Evolutionary conservation across 1,139 yeast genomes (phyloP).

Genomic region (Lodderomyces pseudojiufengensis): DNA sequence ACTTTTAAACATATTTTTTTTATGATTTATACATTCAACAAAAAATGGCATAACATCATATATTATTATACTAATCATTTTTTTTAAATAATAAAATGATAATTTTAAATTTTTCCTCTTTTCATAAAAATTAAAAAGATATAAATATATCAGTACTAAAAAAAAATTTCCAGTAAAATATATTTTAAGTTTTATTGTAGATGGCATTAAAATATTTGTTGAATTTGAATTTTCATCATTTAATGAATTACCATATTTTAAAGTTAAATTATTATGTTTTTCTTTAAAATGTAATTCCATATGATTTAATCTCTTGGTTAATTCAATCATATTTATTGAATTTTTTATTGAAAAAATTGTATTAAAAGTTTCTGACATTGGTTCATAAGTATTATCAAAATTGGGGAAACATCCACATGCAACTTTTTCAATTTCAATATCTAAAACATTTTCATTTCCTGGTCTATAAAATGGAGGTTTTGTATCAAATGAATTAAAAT

Average conservation of each 20-base stretch:
- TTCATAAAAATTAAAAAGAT: conserved; percentile 38
- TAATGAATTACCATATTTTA: conserved; percentile 7
- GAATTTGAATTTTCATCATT: conserved; percentile 3
- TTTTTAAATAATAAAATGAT: conserved; percentile 30
- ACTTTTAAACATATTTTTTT: conserved; percentile 17
- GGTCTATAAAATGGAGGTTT: conserved; percentile 27
- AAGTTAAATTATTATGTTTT: conserved; percentile 12
- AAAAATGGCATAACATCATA: conserved; percentile 34
- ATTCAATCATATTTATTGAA: conserved; percentile 17
- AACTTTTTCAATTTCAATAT: conserved; percentile 24
- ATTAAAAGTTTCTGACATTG: conserved; percentile 17
- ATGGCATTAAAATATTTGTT: conserved; percentile 8
- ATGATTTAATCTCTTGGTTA: conserved; percentile 16
- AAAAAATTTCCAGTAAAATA: conserved; percentile 21
- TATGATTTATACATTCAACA: conserved; percentile 20
- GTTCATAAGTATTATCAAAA: conserved; percentile 18
- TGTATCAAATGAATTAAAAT: conserved; percentile 31
- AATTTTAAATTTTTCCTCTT: conserved; percentile 19
- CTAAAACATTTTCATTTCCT: conserved; percentile 29
- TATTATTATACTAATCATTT: conserved; percentile 22
- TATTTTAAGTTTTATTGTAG: conserved; percentile 21
- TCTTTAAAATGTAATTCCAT: conserved; percentile 18
- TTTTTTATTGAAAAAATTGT: conserved; percentile 20
- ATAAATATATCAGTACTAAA: conserved; percentile 26
- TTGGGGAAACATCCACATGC: conserved; percentile 15